Conservation (phyloP, 345 rosid genomes). For the Eutrema heterophyllum region DNA sequence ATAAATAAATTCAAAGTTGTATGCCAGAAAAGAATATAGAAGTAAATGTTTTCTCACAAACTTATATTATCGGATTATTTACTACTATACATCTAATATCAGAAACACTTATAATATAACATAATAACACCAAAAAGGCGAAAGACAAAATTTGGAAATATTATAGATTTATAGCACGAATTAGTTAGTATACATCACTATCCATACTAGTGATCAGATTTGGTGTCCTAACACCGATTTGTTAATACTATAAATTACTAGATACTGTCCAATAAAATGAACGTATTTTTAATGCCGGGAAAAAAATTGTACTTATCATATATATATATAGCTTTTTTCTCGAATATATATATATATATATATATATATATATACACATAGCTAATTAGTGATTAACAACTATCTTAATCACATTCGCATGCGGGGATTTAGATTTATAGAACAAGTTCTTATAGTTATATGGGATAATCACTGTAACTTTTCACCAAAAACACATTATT, state of each 20-base stretch:
- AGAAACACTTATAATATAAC: not conserved
- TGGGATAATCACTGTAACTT: no score
- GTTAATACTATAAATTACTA: not conserved
- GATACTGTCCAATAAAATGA: not conserved
- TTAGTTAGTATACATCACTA: not conserved
- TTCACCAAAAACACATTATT: no score
- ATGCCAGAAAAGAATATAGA: not conserved
- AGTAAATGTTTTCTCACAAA: not conserved
- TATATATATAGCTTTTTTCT: no score
- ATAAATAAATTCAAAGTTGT: not conserved
- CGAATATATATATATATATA: no score
- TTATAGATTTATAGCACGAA: conserved; percentile 1
- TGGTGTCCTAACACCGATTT: conserved; percentile 15
- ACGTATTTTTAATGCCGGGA: no score
- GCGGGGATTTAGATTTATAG: no score
- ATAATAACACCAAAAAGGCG: not conserved
- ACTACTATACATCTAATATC: not conserved
- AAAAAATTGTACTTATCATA: no score
- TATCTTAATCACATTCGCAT: no score
- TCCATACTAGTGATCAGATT: conserved; percentile 5
- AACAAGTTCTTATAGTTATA: no score
- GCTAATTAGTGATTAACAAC: no score
- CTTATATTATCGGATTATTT: not conserved
- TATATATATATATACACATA: no score
- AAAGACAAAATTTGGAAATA: not conserved